Base-by-base conservation (phyloP, 2,329 filamentous ascomycete species). In the Colletotrichum sp. region DNA sequence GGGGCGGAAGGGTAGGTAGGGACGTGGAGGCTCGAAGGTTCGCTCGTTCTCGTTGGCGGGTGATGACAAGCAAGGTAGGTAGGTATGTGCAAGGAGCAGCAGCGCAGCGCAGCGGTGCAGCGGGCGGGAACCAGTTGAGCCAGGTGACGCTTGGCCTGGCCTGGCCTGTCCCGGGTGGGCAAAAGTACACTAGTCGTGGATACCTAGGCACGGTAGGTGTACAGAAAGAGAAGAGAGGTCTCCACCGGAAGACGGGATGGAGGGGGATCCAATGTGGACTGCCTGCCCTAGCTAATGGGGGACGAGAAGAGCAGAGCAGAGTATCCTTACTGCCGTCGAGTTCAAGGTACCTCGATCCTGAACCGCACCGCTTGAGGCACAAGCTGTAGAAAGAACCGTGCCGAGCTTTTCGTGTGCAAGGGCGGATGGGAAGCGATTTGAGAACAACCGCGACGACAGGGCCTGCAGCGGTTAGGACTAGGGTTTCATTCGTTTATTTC, bases 401-500 rank as follows among this genome's bases (percentile, higher is more conserved):
- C 82, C 80, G 81, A 78, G 81, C 81, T 80, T 16, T 44, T 36
- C 39, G 34, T 13, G 30, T 24, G 21, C 16, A 34, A 52, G 36
- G 52, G 34, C 70, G 70, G 70, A 49, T 80, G 80, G 81, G 80
- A 81, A 82, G 68, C 67, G 57, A 72, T 55, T 63, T 57, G 32
- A 68, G 49, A 49, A 74, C 57, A 75, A 74, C 60, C 62, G 62
- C 68, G 64, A 68, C 39, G 60, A 71, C 62, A 75, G 79, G 79
- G 77, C 75, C 78, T 73, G 71, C 80, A 85, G 84, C 85, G 85
- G 85, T 82, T 85, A 85, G 79, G 82, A 84, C 83, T 77, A 82
- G 83, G 83, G 82, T 86, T 81, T 86, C 82, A 85, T 86, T 86
- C 84, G 85, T 79, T 79, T 80, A 64, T 80, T 79, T 81, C 77